Base-by-base conservation (phyloP, 129 eudicot species). In the Escallonia rubra region DNA sequence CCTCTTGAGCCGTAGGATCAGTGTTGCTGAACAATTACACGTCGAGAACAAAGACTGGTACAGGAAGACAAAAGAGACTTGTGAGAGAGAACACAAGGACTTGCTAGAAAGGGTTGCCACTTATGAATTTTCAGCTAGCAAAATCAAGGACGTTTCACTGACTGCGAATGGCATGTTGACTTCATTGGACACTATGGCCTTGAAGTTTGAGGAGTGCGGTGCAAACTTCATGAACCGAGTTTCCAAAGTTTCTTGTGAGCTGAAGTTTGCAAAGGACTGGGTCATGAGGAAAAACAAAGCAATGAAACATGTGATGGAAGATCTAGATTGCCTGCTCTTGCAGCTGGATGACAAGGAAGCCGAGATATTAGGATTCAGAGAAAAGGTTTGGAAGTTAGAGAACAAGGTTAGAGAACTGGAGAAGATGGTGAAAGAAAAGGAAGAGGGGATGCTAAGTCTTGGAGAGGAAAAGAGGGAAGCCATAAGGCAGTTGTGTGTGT, bases 391-490 rank as follows among this genome's bases (percentile, higher is more conserved):
- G 85, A 85, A 87, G 66, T 51, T 73, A 38, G 88, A 90, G 13
- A 76, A 41, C 48, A 90, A 57, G 40, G 59, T 76, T 43, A 84
- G 89, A 69, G 87, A 90, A 59, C 16, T 83, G 59, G 85, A 88
- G 82, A 86, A 81, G 67, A 43, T 67, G 43, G 48, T 79, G 10
- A 73, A 74, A 55, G 96, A 85, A 69, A 82, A 67, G 43, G 86
- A 82, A 39, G 95, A 86, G 57, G 80, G 65, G 4, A 69, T 86
- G 69, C 41, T 78, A 16, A 70, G 64, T 16, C 57, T 92, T 59
- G 71, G 73, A 43, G 90, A 86, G 68, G 96, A 89, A 68, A 92
- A 92, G 48, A 74, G 90, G 54, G 98, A 92, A 72, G 96, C 98
- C 3, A 92, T 92, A 13, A 75, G 91, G 57, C 96, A 92, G 46